Conservation (phyloP, 2,329 filamentous ascomycete genomes). For the Talaromyces amestolkiae region DNA sequence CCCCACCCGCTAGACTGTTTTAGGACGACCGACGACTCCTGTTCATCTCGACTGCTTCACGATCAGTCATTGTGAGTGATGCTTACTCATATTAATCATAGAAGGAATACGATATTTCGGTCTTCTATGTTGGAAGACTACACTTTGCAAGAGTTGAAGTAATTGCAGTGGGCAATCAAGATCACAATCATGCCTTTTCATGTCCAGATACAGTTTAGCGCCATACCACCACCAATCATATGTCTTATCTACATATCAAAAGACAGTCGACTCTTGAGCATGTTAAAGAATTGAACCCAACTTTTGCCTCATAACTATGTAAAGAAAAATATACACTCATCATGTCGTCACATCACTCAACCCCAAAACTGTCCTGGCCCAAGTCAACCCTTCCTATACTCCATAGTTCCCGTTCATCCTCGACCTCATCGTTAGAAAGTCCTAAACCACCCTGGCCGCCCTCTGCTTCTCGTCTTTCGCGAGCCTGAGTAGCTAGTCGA, state of each 20-base stretch:
- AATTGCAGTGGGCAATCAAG: neutral
- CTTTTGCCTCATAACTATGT: constrained; percentile 5
- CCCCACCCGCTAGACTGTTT: constrained; percentile 27
- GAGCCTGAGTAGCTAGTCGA: constrained; percentile 78
- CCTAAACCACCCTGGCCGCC: constrained; percentile 83
- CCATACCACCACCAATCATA: neutral
- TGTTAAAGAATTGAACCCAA: neutral
- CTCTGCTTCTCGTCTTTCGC: constrained; percentile 87
- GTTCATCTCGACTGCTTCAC: neutral
- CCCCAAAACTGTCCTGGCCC: constrained; percentile 53
- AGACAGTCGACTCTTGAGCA: neutral
- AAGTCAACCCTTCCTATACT: constrained; percentile 88
- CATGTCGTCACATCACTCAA: constrained; percentile 29
- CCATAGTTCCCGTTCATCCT: constrained; percentile 95
- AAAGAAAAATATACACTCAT: neutral
- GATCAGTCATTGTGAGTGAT: neutral
- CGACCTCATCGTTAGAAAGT: constrained; percentile 82
- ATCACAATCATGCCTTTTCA: neutral
- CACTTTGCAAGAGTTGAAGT: neutral
- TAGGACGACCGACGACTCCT: constrained; percentile 14
- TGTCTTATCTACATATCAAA: neutral
- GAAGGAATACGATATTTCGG: neutral
- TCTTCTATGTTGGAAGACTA: neutral
- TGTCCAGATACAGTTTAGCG: neutral
- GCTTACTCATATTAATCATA: neutral